Evolutionary conservation across 192 early-diverging fungal species (phyloP).

Genomic region (Entomortierella chlamydospora): DNA sequence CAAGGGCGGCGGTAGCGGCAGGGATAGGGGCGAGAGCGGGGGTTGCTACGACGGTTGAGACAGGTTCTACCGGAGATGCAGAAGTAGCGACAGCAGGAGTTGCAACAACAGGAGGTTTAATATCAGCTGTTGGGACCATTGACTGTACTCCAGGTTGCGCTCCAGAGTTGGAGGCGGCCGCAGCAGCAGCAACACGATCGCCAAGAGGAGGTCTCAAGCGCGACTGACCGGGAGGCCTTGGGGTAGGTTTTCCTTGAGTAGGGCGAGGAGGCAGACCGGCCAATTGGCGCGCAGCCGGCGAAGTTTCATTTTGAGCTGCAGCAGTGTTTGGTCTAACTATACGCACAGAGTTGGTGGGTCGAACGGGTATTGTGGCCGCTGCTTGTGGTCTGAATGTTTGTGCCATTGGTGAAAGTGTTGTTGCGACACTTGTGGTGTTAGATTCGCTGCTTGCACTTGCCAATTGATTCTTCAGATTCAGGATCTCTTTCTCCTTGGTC

Average conservation of each 20-base stretch:
- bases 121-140: background rate
- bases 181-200: constrained; percentile 26
- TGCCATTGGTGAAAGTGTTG: constrained; percentile 14
- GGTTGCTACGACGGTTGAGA: background rate
- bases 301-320: background rate
- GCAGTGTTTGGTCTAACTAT: background rate
- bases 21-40: background rate
- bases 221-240: constrained; percentile 22
- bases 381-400: constrained; percentile 20
- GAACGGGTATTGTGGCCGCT: background rate
- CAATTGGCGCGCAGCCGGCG: constrained; percentile 6
- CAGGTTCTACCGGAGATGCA: background rate
- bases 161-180: background rate
- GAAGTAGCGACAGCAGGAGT: background rate
- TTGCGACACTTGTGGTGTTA: background rate
- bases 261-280: constrained; percentile 32
- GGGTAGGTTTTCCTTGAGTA: background rate
- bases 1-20: background rate
- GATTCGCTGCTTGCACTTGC: constrained; percentile 9
- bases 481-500: constrained; percentile 57
- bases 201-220: constrained; percentile 37
- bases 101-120: background rate
- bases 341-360: constrained; percentile 17
- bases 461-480: constrained; percentile 55
- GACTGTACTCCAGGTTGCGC: background rate